phyloP scores from a whole-genome alignment of 2,329 filamentous ascomycete genomes.

The Pseudogymnoascus sp. region DNA sequence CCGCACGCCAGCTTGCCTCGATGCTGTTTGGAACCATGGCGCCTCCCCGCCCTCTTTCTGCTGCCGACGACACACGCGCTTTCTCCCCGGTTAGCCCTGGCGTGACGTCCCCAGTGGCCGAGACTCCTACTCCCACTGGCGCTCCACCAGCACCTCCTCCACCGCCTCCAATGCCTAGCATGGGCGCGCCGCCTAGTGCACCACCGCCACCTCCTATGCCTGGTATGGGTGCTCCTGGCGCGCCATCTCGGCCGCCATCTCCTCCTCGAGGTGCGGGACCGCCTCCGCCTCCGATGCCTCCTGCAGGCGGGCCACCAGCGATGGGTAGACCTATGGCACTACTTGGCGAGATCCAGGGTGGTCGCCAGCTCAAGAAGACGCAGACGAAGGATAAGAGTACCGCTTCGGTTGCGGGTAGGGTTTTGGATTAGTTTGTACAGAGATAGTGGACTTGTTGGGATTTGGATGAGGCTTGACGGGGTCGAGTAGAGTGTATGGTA shows the following conservation, averaged over 20 bases:
- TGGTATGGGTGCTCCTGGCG: slow-evolving; percentile 27
- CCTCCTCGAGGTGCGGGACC: slow-evolving; percentile 21
- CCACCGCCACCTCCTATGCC: slow-evolving; percentile 32
- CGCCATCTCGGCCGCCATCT: slow-evolving; percentile 38
- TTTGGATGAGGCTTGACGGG: neutral
- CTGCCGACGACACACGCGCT: slow-evolving; percentile 63
- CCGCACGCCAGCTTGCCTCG: slow-evolving; percentile 85
- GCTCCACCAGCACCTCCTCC: slow-evolving; percentile 39
- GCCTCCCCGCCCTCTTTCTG: slow-evolving; percentile 80
- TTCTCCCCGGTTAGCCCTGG: slow-evolving; percentile 38
- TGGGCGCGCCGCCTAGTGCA: slow-evolving; percentile 30
- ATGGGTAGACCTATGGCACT: slow-evolving; percentile 55
- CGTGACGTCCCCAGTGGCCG: slow-evolving; percentile 38
- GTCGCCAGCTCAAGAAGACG: slow-evolving; percentile 76
- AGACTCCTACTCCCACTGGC: slow-evolving; percentile 31
- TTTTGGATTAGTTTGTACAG: slow-evolving; percentile 36
- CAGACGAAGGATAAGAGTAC: slow-evolving; percentile 80
- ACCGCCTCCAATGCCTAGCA: slow-evolving; percentile 40
- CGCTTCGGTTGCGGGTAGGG: slow-evolving; percentile 67
- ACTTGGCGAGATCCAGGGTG: slow-evolving; percentile 75
- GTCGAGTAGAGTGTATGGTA: slow-evolving; percentile 5
- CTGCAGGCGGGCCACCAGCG: slow-evolving; percentile 28
- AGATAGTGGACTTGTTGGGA: neutral
- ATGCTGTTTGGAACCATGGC: slow-evolving; percentile 97
- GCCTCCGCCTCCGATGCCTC: slow-evolving; percentile 27